Conservation (phyloP, 805 yeast species). For the Zygosaccharomyces rouxii region DNA sequence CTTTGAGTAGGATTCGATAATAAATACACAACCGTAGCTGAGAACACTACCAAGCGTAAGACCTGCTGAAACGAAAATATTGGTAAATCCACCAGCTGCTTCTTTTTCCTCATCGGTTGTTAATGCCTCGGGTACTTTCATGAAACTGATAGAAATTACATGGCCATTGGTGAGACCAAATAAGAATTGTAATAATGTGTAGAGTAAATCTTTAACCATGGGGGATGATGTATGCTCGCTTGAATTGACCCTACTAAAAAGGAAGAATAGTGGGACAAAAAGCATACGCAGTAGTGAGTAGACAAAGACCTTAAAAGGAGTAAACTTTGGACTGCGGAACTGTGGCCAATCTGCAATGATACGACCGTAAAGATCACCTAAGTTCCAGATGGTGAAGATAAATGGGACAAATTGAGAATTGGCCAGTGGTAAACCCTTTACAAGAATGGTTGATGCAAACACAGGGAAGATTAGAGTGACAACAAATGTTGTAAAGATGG, state of each 20-base stretch:
- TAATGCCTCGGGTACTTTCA: slow-evolving; percentile 59
- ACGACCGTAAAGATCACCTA: slow-evolving; percentile 83
- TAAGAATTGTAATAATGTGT: slow-evolving; percentile 62
- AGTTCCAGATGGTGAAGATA: slow-evolving; percentile 79
- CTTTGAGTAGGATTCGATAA: slow-evolving; percentile 12
- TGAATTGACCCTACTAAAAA: slow-evolving; percentile 53
- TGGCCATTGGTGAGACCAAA: slow-evolving; percentile 92
- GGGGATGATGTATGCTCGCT: slow-evolving; percentile 33
- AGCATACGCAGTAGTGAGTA: slow-evolving; percentile 54
- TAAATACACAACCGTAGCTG: slow-evolving; percentile 60
- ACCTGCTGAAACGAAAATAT: slow-evolving; percentile 73
- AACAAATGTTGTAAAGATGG: slow-evolving; percentile 71
- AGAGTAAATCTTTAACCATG: slow-evolving; percentile 57
- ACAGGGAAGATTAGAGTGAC: slow-evolving; percentile 80
- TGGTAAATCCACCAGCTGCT: slow-evolving; percentile 93
- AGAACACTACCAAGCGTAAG: slow-evolving; percentile 72
- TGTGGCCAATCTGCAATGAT: slow-evolving; percentile 48
- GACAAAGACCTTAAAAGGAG: slow-evolving; percentile 39
- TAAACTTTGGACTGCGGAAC: slow-evolving; percentile 20
- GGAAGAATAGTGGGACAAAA: slow-evolving; percentile 67
- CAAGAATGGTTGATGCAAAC: slow-evolving; percentile 71
- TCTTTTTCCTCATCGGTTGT: slow-evolving; percentile 67
- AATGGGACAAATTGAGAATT: slow-evolving; percentile 60
- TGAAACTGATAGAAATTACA: slow-evolving; percentile 71
- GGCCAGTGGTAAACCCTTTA: slow-evolving; percentile 32